Evolutionary conservation across 768 basidiomycete species (phyloP).

Genomic region (Mycena leptocephala): DNA sequence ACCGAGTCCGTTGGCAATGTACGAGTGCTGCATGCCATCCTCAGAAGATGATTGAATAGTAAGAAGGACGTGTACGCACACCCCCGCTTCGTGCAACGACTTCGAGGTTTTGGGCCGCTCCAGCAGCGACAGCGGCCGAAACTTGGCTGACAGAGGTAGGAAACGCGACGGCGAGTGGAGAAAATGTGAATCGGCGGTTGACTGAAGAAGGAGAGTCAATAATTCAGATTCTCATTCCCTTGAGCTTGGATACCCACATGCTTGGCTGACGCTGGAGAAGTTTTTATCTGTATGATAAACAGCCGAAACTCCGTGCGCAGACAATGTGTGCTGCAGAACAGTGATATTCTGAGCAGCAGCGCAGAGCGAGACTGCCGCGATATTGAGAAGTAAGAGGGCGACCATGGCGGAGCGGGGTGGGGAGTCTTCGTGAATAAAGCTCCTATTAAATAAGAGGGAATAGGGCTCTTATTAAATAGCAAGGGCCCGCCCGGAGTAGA

Average conservation of each 20-base stretch:
- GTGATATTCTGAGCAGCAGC: conserved; percentile 15
- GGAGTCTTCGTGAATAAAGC: not conserved
- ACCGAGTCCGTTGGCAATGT: conserved; percentile 65
- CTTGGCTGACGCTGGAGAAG: conserved; percentile 18
- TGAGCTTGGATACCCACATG: not conserved
- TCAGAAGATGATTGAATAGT: not conserved
- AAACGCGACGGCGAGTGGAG: conserved; percentile 56
- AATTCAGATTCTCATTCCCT: not conserved
- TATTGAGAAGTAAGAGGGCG: not conserved
- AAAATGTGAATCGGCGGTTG: conserved; percentile 56
- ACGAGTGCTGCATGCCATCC: conserved; percentile 58
- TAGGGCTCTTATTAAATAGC: not conserved
- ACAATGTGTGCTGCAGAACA: conserved; percentile 8
- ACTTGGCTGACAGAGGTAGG: conserved; percentile 52
- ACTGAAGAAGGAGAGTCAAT: conserved; percentile 40
- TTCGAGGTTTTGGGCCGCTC: conserved; percentile 47
- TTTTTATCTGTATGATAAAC: conserved; percentile 23
- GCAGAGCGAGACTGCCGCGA: not conserved
- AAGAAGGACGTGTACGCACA: conserved; percentile 43
- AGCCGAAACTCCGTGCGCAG: conserved; percentile 17
- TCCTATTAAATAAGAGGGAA: not conserved
- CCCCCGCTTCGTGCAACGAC: conserved; percentile 63
- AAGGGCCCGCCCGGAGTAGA: conserved; percentile 8
- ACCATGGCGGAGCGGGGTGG: conserved; percentile 5
- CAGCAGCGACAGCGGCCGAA: conserved; percentile 53